Evolutionary conservation across 495 filamentous ascomycete species (phyloP).

Genomic region (Oleoguttula mirabilis): DNA sequence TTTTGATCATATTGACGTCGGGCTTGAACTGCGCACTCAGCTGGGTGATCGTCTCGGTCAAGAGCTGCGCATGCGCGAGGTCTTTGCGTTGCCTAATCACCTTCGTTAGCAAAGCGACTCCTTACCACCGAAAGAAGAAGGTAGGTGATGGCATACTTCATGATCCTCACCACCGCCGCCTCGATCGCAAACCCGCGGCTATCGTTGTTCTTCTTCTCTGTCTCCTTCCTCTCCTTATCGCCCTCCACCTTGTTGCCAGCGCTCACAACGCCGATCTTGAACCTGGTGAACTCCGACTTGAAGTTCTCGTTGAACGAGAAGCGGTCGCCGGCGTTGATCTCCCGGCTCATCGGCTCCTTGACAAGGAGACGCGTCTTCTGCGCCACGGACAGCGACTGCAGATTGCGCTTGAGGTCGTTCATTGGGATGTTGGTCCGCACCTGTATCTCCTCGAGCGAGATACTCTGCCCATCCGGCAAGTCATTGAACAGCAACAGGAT

Average conservation of each 20-base stretch:
- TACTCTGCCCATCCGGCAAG: constrained; percentile 45
- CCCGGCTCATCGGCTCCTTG: constrained; percentile 75
- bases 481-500: constrained; percentile 86
- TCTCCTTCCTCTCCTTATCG: constrained; percentile 69
- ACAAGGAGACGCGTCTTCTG: constrained; percentile 69
- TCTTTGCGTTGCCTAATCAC: constrained; percentile 70
- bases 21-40: constrained; percentile 72
- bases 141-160: constrained; percentile 60
- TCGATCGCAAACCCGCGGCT: constrained; percentile 67
- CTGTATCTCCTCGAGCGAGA: constrained; percentile 79
- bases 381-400: constrained; percentile 76
- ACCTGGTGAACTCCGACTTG: constrained; percentile 64
- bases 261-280: constrained; percentile 67
- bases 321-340: constrained; percentile 62
- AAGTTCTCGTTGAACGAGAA: constrained; percentile 84
- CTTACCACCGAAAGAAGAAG: neutral
- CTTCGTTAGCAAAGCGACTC: constrained; percentile 7
- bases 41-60: constrained; percentile 74
- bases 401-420: constrained; percentile 63
- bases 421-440: constrained; percentile 68
- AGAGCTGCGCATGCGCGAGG: constrained; percentile 65
- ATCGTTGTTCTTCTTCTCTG: constrained; percentile 76
- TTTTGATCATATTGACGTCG: constrained; percentile 84
- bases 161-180: constrained; percentile 83
- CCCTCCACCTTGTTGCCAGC: constrained; percentile 72